Evolutionary conservation across 768 basidiomycete genomes (phyloP), one percentile per base, ranked within the genome.

Genomic region (Mycena sanguinolenta): DNA sequence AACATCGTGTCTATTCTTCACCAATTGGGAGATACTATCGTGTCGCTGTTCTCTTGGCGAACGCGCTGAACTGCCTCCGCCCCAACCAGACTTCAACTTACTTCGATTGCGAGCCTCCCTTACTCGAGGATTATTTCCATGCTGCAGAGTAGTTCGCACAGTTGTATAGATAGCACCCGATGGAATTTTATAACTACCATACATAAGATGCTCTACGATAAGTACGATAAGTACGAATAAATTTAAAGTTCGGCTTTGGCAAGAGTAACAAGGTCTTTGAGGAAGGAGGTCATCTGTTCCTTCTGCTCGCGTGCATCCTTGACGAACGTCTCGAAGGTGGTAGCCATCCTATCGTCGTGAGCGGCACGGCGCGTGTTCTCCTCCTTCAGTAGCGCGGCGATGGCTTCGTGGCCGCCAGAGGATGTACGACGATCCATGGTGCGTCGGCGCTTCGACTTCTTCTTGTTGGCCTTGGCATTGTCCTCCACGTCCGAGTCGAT

Each of bases 11-110:
- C 2, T 76, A 53, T 44, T 14, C 13, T 0, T 77, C 72, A 6
- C 77, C 75, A 21, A 71, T 79, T 53, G 79, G 77, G 12, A 25
- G 34, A 0, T 80, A 77, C 44, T 81, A 80, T 60, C 67, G 69
- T 27, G 65, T 77, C 46, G 75, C 64, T 30, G 74, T 78, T 2
- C 46, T 80, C 6, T 52, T 81, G 4, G 70, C 72, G 1, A 81
- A 80, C 53, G 63, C 69, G 0, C 44, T 70, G 13, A 79, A 77
- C 53, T 79, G 78, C 57, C 59, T 77, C 49, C 46, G 65, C 5
- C 76, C 75, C 0, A 77, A 44, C 17, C 42, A 44, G 42, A 44
- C 42, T 16, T 13, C 42, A 16, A 13, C 12, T 1, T 44, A 44
- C 42, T 44, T 44, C 17, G 16, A 44, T 17, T 44, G 42, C 42